Percentiles rank a stretch among this genome's conserved stretches.
Conservation (phyloP, 2,329 filamentous ascomycete species). For the Endocalyx cinctus region DNA sequence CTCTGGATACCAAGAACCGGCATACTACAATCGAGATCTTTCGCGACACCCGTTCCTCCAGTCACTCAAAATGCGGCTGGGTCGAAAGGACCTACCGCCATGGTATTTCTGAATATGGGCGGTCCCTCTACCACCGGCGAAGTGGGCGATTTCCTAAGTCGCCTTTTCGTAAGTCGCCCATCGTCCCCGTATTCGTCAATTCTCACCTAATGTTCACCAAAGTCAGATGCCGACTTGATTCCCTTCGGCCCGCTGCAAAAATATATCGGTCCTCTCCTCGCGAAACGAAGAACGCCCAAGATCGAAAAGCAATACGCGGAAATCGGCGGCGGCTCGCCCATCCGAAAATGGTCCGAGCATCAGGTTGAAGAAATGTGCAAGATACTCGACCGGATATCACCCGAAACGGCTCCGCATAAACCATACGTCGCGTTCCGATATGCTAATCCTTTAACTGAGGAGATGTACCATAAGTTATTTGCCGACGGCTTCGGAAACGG, state of each 20-base stretch:
- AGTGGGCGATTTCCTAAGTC: constrained; percentile 83
- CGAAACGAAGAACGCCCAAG: constrained; percentile 84
- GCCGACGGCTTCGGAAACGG: constrained; percentile 87
- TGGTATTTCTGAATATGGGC: constrained; percentile 99
- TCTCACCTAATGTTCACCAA: no score
- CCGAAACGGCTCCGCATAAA: constrained; percentile 92
- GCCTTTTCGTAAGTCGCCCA: constrained; percentile 70
- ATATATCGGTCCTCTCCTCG: constrained; percentile 86
- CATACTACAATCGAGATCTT: constrained; percentile 36
- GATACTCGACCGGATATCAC: constrained; percentile 83
- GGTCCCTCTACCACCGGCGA: constrained; percentile 85
- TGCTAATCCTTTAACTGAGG: constrained; percentile 86
- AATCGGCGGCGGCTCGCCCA: constrained; percentile 96
- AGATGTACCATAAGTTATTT: constrained; percentile 80
- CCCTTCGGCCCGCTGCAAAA: constrained; percentile 88
- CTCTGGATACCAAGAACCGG: constrained; percentile 16
- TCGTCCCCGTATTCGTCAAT: no score
- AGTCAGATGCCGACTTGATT: constrained; percentile 92
- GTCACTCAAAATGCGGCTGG: constrained; percentile 73
- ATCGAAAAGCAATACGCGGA: constrained; percentile 93
- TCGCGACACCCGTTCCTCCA: constrained; percentile 65
- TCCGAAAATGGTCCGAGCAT: constrained; percentile 96
- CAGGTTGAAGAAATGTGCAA: constrained; percentile 97
- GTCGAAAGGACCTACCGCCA: constrained; percentile 81
- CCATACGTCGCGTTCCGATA: constrained; percentile 98